Evolutionary conservation across 352 stramenopile species (phyloP).

Genomic region (Globisporangium polare): DNA sequence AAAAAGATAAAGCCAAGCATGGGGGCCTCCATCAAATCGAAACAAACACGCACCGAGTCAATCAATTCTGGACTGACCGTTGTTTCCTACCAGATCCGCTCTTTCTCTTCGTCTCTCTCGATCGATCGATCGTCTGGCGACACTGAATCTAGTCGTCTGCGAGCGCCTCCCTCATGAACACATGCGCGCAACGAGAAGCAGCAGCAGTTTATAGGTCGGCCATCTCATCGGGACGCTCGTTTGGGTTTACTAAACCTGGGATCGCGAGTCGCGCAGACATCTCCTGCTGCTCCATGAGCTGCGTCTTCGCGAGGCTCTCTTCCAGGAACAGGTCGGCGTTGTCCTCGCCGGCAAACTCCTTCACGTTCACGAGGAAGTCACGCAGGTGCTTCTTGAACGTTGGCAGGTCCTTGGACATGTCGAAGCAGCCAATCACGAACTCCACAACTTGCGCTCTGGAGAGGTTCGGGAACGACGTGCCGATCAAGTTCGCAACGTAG

Average conservation of each 20-base stretch:
- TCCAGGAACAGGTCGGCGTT: constrained; percentile 97
- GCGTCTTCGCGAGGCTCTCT: constrained; percentile 88
- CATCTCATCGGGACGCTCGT: constrained; percentile 89
- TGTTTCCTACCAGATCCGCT: constrained; percentile 5
- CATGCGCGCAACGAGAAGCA: neutral
- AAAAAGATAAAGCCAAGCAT: constrained; percentile 12
- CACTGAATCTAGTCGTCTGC: neutral
- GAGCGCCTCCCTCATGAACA: constrained; percentile 3
- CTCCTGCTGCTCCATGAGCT: constrained; percentile 87
- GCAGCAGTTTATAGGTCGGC: constrained; percentile 57
- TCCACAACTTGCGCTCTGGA: constrained; percentile 90
- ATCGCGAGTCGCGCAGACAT: constrained; percentile 82
- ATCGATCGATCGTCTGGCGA: neutral
- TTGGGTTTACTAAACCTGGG: constrained; percentile 89
- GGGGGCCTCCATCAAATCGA: neutral
- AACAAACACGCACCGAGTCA: constrained; percentile 6
- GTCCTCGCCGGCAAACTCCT: constrained; percentile 97
- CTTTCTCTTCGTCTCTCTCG: neutral
- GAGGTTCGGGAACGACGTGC: constrained; percentile 97
- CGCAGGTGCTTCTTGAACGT: constrained; percentile 99
- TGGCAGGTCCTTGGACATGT: constrained; percentile 95
- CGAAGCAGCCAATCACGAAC: constrained; percentile 98
- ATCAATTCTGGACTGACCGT: neutral
- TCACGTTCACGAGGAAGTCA: constrained; percentile 99
- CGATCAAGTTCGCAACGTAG: constrained; percentile 96